phyloP scores from a whole-genome alignment of 805 yeast genomes.

The Zygosaccharomyces bailii region DNA sequence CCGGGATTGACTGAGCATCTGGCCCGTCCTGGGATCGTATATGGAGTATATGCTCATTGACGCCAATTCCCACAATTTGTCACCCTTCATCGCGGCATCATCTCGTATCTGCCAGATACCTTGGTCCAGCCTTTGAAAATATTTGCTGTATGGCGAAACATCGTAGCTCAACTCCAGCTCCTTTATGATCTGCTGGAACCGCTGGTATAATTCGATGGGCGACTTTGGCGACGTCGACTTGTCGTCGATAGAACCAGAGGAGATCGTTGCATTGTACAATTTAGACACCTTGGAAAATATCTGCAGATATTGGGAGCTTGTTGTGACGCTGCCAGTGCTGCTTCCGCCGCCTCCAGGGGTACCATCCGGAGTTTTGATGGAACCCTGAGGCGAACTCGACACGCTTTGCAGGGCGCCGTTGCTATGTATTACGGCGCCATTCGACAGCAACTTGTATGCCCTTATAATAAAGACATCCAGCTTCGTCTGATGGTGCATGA shows the following conservation, averaged over 20 bases:
- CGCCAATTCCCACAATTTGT: conserved; percentile 31
- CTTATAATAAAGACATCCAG: conserved; percentile 27
- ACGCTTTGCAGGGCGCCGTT: conserved; percentile 18
- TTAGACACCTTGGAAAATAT: conserved; percentile 29
- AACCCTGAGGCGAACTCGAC: conserved; percentile 27
- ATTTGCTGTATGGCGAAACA: conserved; percentile 31
- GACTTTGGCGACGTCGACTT: conserved; percentile 34
- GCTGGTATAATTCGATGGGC: conserved; percentile 34
- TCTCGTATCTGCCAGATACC: conserved; percentile 31
- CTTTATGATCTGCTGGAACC: conserved; percentile 36
- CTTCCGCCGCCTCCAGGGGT: conserved; percentile 10
- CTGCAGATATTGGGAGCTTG: conserved; percentile 17
- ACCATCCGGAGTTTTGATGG: conserved; percentile 24
- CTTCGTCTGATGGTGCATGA: conserved; percentile 25
- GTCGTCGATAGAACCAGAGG: conserved; percentile 29
- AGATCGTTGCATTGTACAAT: conserved; percentile 28
- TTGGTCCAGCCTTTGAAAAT: conserved; percentile 29
- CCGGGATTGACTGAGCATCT: conserved; percentile 25
- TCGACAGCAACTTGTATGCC: conserved; percentile 22
- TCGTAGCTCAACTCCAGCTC: conserved; percentile 33
- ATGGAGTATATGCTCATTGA: conserved; percentile 27
- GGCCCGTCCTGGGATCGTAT: conserved; percentile 30
- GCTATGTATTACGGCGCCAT: conserved; percentile 20
- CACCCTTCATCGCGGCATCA: conserved; percentile 27
- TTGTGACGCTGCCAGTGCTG: conserved; percentile 7